Evolutionary conservation across 78 protist genomes (phyloP).

Genomic region (Dictyostelium firmibasis): DNA sequence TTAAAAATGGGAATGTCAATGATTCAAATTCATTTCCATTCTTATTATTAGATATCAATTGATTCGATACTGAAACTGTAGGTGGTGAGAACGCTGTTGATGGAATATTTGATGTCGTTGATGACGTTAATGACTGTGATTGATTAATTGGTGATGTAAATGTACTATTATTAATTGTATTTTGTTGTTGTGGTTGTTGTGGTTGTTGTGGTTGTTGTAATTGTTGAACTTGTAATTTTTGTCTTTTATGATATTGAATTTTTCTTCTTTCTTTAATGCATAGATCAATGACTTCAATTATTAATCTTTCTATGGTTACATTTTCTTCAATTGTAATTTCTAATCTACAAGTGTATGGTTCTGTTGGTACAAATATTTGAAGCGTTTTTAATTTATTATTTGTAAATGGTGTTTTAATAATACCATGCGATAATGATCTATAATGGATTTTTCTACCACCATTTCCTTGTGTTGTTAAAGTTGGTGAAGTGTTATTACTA

Average conservation of each 20-base stretch:
- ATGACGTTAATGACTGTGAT: not conserved
- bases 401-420: slow-evolving; percentile 10
- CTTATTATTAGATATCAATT: not conserved
- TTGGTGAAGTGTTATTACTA: not conserved
- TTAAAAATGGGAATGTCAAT: slow-evolving; percentile 16
- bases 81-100: not conserved
- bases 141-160: not conserved
- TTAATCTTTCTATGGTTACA: slow-evolving; percentile 21
- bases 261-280: slow-evolving; percentile 51
- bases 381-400: slow-evolving; percentile 14
- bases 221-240: not conserved
- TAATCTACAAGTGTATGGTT: slow-evolving; percentile 17
- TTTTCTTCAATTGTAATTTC: slow-evolving; percentile 59
- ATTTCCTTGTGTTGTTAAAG: not conserved
- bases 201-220: not conserved
- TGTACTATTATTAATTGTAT: not conserved
- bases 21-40: not conserved
- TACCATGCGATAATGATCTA: slow-evolving; percentile 23
- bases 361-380: slow-evolving; percentile 43
- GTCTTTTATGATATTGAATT: not conserved
- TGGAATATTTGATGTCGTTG: not conserved
- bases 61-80: not conserved
- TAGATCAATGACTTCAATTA: slow-evolving; percentile 30
- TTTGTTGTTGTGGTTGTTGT: not conserved
- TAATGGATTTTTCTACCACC: not conserved